Percentiles rank a stretch among this genome's conserved stretches.
Conservation (phyloP, 805 yeast genomes). For the Nakazawaea laoshanensis region DNA sequence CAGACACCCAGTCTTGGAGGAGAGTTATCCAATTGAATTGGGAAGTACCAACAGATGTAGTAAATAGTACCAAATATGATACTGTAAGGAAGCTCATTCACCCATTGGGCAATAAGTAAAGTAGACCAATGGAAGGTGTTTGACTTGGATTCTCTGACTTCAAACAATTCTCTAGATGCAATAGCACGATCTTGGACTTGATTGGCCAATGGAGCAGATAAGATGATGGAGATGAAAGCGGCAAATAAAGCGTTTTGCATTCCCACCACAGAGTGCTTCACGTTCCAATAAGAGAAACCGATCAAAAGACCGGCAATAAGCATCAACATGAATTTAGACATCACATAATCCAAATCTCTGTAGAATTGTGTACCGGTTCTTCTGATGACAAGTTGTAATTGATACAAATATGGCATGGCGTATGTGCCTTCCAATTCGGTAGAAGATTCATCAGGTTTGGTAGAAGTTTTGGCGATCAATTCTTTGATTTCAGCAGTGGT, state of each 20-base stretch:
- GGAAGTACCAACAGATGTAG: constrained; percentile 40
- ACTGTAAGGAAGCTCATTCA: constrained; percentile 51
- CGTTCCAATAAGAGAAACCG: constrained; percentile 65
- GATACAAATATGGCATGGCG: constrained; percentile 35
- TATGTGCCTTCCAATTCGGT: constrained; percentile 14
- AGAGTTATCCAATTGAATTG: constrained; percentile 26
- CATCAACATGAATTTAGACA: constrained; percentile 43
- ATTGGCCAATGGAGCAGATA: constrained; percentile 48
- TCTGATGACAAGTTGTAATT: constrained; percentile 29
- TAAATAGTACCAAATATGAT: constrained; percentile 33
- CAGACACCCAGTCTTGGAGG: constrained; percentile 25
- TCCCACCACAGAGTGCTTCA: constrained; percentile 37
- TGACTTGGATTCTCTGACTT: constrained; percentile 55
- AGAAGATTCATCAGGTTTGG: constrained; percentile 12
- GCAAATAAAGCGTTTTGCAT: constrained; percentile 53
- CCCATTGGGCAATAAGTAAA: constrained; percentile 39
- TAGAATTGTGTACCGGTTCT: constrained; percentile 39
- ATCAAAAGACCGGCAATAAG: constrained; percentile 49
- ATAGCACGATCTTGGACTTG: constrained; percentile 52
- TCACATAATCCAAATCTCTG: constrained; percentile 56
- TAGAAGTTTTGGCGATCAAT: constrained; percentile 13
- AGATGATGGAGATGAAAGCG: constrained; percentile 45
- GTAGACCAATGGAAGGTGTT: constrained; percentile 60
- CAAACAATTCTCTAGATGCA: constrained; percentile 45
- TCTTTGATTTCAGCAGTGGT: constrained; percentile 22